Evolutionary conservation across 2,329 filamentous ascomycete species (phyloP), one percentile per base, ranked within the genome.

Genomic region (Zymoseptoria passerinii): DNA sequence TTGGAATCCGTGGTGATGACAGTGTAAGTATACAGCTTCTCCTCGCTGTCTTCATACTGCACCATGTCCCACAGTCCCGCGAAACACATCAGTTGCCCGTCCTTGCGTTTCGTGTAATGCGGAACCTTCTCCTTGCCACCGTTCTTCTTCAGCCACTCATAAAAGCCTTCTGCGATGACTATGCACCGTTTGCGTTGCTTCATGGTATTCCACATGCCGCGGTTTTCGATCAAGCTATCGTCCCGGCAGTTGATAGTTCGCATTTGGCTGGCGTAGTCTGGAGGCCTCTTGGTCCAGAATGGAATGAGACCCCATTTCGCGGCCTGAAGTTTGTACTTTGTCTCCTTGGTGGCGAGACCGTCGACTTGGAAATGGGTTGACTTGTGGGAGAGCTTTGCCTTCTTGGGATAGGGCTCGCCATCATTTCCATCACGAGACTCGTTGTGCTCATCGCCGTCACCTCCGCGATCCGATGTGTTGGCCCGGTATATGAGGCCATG

Each of bases 241-340:
- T 92, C 89, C 2, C 92, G 86, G 72, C 92, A 97, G 74, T 99
- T 97, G 73, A 97, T 97, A 0, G 91, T 96, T 69, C 88, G 90
- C 79, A 95, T 81, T 72, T 90, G 80, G 1, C 85, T 84, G 27
- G 82, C 80, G 68, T 94, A 92, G 68, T 90, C 85, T 0, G 90
- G 89, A 55, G 85, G 85, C 10, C 87, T 81, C 75, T 92, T 95
- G 3, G 89, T 95, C 92, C 92, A 97, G 73, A 87, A 96, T 0
- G 94, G 92, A 13, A 97, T 80, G 6, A 99, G 80, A 0, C 92
- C 94, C 94, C 94, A 99, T 80, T 90, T 92, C 89, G 97, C 97
- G 1, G 85, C 81, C 71, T 96, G 91, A 8, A 99, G 77, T 72
- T 89, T 92, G 76, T 95, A 96, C 65, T 76, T 84, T 8, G 80